A percentile compares a stretch with the other conserved stretches of the same genome.
phyloP scores from a whole-genome alignment of 768 basidiomycete genomes.

The Mycena vulgaris region DNA sequence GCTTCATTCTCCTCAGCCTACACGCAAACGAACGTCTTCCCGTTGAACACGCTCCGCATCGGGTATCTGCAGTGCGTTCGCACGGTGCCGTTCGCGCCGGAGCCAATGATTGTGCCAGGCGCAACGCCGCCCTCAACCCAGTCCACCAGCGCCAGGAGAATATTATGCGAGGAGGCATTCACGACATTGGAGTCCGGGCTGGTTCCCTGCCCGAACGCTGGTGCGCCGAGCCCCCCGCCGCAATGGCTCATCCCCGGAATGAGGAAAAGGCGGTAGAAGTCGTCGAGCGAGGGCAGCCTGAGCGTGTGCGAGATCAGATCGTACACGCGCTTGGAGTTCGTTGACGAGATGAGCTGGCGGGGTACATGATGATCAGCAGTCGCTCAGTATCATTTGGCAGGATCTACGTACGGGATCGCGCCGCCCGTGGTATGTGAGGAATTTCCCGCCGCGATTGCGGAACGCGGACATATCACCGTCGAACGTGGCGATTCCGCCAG shows the following conservation, averaged over 20 bases:
- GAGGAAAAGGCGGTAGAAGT: too few relatives aligned
- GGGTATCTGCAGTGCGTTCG: too few relatives aligned
- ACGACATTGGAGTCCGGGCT: not conserved
- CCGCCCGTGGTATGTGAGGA: constrained; percentile 40
- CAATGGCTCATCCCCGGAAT: constrained; percentile 45
- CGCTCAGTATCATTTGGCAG: constrained; percentile 18
- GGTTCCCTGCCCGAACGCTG: too few relatives aligned
- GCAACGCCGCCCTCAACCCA: too few relatives aligned
- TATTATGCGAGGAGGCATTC: too few relatives aligned
- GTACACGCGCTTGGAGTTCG: constrained; percentile 28
- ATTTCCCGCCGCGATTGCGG: not conserved
- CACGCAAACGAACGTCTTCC: too few relatives aligned
- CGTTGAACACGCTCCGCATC: too few relatives aligned
- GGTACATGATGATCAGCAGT: not conserved
- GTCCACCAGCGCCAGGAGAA: too few relatives aligned
- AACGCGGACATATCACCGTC: constrained; percentile 20
- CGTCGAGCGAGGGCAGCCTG: constrained; percentile 30
- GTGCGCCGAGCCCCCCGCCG: constrained; percentile 16
- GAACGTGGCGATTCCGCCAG: not conserved
- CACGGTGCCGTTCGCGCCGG: too few relatives aligned
- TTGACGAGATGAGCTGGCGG: not conserved
- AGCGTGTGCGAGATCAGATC: constrained; percentile 37
- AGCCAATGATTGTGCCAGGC: too few relatives aligned
- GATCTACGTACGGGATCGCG: constrained; percentile 31
- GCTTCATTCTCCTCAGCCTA: too few relatives aligned